Evolutionary conservation across 805 yeast species (phyloP), one percentile per base, ranked within the genome.

Genomic region (Starmera pachycereana): DNA sequence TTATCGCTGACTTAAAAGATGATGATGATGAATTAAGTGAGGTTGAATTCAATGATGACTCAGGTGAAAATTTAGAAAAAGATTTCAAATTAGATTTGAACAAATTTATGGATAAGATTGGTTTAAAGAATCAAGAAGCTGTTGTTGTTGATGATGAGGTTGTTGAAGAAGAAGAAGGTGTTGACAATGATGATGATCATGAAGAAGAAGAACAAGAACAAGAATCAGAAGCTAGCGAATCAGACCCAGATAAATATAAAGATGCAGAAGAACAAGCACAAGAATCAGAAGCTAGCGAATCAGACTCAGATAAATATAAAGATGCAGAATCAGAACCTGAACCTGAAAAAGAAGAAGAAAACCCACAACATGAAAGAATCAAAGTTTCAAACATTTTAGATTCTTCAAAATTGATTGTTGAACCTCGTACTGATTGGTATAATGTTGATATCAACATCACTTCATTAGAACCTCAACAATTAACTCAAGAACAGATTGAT

Each of bases 371-470:
- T 42, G 46, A 38, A 50, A 47, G 56, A 59, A 48, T 57, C 54
- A 51, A 57, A 50, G 40, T 58, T 52, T 35, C 59, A 44, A 51
- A 54, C 44, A 46, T 81, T 3, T 79, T 82, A 27, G 65, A 66
- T 37, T 65, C 80, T 7, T 73, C 74, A 37, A 78, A 72, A 45
- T 65, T 84, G 30, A 41, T 68, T 0, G 61, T 88, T 32, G 78
- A 81, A 33, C 72, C 79, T 30, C 73, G 80, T 47, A 63, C 73
- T 18, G 85, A 81, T 47, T 89, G 97, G 96, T 85, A 76, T 58
- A 74, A 79, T 43, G 60, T 72, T n/a, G 71, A 76, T 16, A 49
- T 69, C 19, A 69, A 65, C 33, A 42, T 57, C 10, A 43, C 52
- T 4, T 37, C 25, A 2, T 22, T 22, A 22, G 46, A 42, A 6